Evolutionary conservation across 2,329 filamentous ascomycete species (phyloP).

Genomic region (Ascochyta viciae-villosae): DNA sequence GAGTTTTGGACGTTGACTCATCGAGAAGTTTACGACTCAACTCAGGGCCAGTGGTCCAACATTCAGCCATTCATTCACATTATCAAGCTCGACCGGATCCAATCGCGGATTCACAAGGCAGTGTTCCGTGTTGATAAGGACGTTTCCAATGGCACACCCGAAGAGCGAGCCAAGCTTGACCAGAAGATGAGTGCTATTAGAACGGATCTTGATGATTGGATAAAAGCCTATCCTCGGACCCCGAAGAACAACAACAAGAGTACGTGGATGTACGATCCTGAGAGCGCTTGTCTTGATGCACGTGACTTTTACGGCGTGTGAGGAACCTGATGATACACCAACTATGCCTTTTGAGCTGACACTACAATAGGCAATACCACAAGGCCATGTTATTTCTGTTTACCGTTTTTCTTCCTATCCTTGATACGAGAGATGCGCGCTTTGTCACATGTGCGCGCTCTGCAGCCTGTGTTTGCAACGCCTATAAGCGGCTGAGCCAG

Average conservation of each 20-base stretch:
- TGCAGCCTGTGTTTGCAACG: conserved; percentile 32
- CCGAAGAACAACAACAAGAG: conserved; percentile 27
- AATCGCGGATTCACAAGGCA: conserved; percentile 34
- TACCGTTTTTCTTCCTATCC: conserved; percentile 29
- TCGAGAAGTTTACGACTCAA: conserved; percentile 17
- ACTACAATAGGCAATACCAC: conserved; percentile 26
- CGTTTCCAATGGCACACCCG: conserved; percentile 16
- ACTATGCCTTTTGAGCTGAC: not conserved
- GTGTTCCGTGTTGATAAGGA: conserved; percentile 37
- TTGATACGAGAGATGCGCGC: conserved; percentile 27
- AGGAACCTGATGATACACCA: not conserved
- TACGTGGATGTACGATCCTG: conserved; percentile 39
- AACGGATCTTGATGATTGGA: conserved; percentile 30
- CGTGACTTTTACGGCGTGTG: conserved; percentile 35
- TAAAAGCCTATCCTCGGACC: conserved; percentile 26
- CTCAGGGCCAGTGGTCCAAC: conserved; percentile 27
- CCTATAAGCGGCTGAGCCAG: conserved; percentile 34
- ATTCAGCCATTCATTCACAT: conserved; percentile 38
- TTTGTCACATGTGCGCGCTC: conserved; percentile 34
- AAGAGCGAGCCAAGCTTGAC: conserved; percentile 26
- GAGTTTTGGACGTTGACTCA: conserved; percentile 35
- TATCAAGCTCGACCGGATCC: conserved; percentile 34
- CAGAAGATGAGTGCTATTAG: conserved; percentile 29
- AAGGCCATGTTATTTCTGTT: conserved; percentile 36
- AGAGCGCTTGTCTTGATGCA: conserved; percentile 29